phyloP scores from a whole-genome alignment of 768 basidiomycete genomes.

The Scleroderma citrinum region DNA sequence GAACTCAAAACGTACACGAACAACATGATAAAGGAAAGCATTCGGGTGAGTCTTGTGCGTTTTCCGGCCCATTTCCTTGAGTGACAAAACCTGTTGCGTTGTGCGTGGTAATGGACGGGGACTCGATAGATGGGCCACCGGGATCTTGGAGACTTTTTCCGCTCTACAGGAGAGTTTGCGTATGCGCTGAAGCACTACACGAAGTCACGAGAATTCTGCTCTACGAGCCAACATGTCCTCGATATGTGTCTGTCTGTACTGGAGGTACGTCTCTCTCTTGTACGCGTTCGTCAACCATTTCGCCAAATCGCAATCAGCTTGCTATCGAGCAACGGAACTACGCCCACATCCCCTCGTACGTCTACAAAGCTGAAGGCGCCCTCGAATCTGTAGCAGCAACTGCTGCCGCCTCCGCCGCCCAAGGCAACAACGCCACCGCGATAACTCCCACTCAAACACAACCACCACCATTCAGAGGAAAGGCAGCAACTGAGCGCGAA shows the following conservation, averaged over 20 bases:
- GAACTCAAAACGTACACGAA: constrained; percentile 93
- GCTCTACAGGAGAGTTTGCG: constrained; percentile 64
- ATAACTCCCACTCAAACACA: constrained; percentile 19
- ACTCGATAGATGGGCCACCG: constrained; percentile 93
- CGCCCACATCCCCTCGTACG: constrained; percentile 82
- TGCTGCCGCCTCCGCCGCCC: constrained; percentile 28
- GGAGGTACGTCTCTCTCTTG: constrained; percentile 44
- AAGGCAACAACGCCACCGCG: constrained; percentile 7
- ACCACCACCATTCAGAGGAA: too few relatives aligned
- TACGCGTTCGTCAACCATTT: neutral
- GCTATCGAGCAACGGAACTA: constrained; percentile 85
- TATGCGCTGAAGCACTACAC: constrained; percentile 76
- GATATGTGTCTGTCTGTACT: constrained; percentile 86
- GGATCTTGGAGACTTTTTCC: constrained; percentile 79
- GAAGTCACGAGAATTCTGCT: constrained; percentile 91
- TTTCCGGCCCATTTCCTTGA: too few relatives aligned
- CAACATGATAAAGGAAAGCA: constrained; percentile 99
- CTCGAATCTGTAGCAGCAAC: constrained; percentile 53
- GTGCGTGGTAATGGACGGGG: too few relatives aligned
- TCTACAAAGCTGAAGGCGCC: constrained; percentile 90
- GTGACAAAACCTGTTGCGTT: too few relatives aligned
- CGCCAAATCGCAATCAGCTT: constrained; percentile 40
- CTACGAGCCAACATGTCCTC: constrained; percentile 85
- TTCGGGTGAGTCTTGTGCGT: constrained; percentile 79
- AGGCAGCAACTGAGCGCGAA: constrained; percentile 51